phyloP scores from a whole-genome alignment of 2,329 filamentous ascomycete genomes.

The Diplodia sapinea region DNA sequence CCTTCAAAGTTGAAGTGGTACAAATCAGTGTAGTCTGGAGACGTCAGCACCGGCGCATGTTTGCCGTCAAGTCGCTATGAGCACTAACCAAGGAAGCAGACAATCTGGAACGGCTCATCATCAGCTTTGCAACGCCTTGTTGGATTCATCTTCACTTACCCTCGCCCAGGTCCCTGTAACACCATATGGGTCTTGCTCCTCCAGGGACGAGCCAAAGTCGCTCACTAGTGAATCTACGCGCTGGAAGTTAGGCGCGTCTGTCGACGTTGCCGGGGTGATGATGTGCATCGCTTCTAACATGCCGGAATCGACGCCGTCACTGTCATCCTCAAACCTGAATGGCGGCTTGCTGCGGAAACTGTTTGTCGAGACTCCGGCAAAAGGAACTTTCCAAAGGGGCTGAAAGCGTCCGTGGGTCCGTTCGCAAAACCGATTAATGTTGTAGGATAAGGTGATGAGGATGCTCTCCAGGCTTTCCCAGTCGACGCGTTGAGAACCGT shows the following conservation, averaged over 20 bases:
- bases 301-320: not conserved
- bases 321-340: conserved; percentile 9
- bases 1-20: conserved; percentile 72
- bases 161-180: conserved; percentile 73
- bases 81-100: conserved; percentile 52
- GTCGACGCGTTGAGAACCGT: conserved; percentile 68
- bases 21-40: conserved; percentile 71
- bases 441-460: conserved; percentile 70
- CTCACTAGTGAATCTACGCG: conserved; percentile 36
- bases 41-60: conserved; percentile 19
- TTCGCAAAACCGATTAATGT: conserved; percentile 53
- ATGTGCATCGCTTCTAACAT: conserved; percentile 19
- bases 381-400: conserved; percentile 42
- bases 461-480: conserved; percentile 83
- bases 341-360: conserved; percentile 25
- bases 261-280: conserved; percentile 10
- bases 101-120: conserved; percentile 41
- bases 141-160: not conserved
- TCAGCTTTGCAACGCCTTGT: not conserved
- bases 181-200: conserved; percentile 68
- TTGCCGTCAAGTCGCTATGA: not conserved
- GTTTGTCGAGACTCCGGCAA: conserved; percentile 40
- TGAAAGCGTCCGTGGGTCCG: conserved; percentile 37
- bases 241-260: not conserved
- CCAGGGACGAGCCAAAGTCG: conserved; percentile 39